phyloP scores from a whole-genome alignment of 2,329 filamentous ascomycete species.

The Zymoseptoria crescenta region DNA sequence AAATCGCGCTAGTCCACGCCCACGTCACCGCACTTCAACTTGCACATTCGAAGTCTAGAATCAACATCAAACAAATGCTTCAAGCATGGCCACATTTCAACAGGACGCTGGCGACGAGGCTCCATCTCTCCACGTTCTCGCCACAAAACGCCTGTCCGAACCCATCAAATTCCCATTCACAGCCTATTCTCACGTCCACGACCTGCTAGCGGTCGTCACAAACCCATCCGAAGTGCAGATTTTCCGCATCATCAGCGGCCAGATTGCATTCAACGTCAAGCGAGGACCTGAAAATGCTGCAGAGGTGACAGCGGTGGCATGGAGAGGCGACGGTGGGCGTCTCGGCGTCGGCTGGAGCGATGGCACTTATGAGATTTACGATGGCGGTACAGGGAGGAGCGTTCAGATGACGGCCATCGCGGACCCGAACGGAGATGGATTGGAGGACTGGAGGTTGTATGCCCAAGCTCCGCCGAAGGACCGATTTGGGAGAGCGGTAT shows the following conservation, averaged over 20 bases:
- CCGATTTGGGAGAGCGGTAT: neutral
- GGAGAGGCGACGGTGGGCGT: slow-evolving; percentile 40
- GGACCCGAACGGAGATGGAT: slow-evolving; percentile 1
- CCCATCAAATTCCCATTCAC: slow-evolving; percentile 52
- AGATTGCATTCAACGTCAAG: slow-evolving; percentile 53
- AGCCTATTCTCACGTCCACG: slow-evolving; percentile 74
- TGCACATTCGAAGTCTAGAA: neutral
- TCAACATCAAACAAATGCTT: neutral
- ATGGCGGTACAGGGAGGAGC: slow-evolving; percentile 28
- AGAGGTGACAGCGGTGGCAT: slow-evolving; percentile 34
- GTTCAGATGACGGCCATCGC: slow-evolving; percentile 5
- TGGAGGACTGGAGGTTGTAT: slow-evolving; percentile 18
- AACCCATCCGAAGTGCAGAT: slow-evolving; percentile 62
- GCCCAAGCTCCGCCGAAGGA: neutral
- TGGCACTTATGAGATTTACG: slow-evolving; percentile 45
- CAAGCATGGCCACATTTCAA: neutral
- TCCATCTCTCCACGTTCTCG: slow-evolving; percentile 21
- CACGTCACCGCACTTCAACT: neutral
- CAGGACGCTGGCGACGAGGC: neutral
- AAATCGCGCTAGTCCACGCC: neutral
- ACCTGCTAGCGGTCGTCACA: slow-evolving; percentile 69
- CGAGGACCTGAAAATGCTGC: slow-evolving; percentile 29
- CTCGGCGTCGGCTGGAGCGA: slow-evolving; percentile 80
- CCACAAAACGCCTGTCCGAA: slow-evolving; percentile 51
- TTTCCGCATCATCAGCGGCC: slow-evolving; percentile 71